phyloP scores from a whole-genome alignment of 352 stramenopile species.

The Globisporangium paroecandrum region DNA sequence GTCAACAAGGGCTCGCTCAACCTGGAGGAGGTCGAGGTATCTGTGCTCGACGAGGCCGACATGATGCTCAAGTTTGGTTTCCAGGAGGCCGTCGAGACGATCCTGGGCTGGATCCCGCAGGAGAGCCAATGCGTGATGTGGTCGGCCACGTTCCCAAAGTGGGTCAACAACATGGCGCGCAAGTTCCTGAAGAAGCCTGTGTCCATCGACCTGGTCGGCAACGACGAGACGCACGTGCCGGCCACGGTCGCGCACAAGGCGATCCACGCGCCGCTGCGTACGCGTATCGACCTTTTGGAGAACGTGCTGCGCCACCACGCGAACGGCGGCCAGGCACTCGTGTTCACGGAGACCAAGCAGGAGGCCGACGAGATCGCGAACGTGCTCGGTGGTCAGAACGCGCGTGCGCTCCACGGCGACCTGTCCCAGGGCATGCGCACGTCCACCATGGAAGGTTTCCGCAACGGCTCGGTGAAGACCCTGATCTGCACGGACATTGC shows the following conservation, averaged over 20 bases:
- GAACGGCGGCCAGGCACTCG: conserved; percentile 83
- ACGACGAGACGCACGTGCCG: conserved; percentile 79
- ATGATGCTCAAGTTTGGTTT: conserved; percentile 99
- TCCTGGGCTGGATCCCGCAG: conserved; percentile 82
- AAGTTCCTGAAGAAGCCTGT: conserved; percentile 93
- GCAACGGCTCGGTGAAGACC: conserved; percentile 91
- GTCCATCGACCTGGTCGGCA: conserved; percentile 93
- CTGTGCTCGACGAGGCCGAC: conserved; percentile 96
- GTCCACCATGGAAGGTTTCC: conserved; percentile 96
- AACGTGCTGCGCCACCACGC: conserved; percentile 67
- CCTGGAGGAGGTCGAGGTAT: conserved; percentile 86
- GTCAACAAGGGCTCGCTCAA: conserved; percentile 91
- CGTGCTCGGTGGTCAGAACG: conserved; percentile 57
- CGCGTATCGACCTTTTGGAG: conserved; percentile 60
- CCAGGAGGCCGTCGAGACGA: conserved; percentile 95
- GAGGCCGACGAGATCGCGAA: conserved; percentile 94
- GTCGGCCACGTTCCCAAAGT: conserved; percentile 95
- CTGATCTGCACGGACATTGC: conserved; percentile 90
- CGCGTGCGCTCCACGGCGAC: conserved; percentile 70
- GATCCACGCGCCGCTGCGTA: conserved; percentile 85
- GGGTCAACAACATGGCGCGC: conserved; percentile 91
- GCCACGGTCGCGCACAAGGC: conserved; percentile 90
- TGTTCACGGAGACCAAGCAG: conserved; percentile 98
- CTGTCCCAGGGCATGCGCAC: conserved; percentile 86
- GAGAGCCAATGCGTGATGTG: conserved; percentile 93